phyloP scores from a whole-genome alignment of 139 green algal species.

The Yamagishiella unicocca region DNA sequence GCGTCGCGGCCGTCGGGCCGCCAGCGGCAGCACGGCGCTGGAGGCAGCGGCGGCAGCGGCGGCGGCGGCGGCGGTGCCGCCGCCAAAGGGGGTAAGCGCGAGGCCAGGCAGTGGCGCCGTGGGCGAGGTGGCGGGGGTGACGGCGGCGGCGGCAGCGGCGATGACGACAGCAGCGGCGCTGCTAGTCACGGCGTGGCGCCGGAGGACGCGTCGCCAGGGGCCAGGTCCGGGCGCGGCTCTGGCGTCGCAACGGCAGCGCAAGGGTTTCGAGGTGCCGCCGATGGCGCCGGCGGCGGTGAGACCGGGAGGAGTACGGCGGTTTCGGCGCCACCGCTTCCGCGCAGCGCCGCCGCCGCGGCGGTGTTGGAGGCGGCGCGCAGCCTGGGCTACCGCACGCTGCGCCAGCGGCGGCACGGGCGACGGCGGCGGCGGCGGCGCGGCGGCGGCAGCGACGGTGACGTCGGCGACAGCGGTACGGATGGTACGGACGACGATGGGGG shows the following conservation, averaged over 20 bases:
- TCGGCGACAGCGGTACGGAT: neutral
- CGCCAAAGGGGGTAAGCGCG: neutral
- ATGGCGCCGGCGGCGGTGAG: neutral
- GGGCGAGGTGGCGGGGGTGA: neutral
- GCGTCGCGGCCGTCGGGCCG: no score
- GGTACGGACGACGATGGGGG: neutral
- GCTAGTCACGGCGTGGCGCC: no score
- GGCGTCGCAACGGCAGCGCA: no score
- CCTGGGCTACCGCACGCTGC: neutral
- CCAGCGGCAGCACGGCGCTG: neutral
- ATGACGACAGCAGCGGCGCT: neutral
- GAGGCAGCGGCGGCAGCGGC: neutral
- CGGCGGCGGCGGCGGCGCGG: neutral
- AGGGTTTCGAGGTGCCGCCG: neutral
- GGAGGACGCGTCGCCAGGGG: no score
- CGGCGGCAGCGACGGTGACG: neutral
- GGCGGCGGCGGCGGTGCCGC: neutral
- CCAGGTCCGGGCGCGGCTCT: no score
- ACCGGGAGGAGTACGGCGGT: neutral
- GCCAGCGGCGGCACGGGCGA: neutral
- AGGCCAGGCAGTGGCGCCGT: neutral
- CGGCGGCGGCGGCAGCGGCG: neutral
- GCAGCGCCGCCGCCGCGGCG: neutral
- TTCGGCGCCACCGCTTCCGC: no score
- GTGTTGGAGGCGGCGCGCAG: constrained; percentile 2